Evolutionary conservation across 192 early-diverging fungal genomes (phyloP), one percentile per base, ranked within the genome.

Genomic region (Mortierella alpina): DNA sequence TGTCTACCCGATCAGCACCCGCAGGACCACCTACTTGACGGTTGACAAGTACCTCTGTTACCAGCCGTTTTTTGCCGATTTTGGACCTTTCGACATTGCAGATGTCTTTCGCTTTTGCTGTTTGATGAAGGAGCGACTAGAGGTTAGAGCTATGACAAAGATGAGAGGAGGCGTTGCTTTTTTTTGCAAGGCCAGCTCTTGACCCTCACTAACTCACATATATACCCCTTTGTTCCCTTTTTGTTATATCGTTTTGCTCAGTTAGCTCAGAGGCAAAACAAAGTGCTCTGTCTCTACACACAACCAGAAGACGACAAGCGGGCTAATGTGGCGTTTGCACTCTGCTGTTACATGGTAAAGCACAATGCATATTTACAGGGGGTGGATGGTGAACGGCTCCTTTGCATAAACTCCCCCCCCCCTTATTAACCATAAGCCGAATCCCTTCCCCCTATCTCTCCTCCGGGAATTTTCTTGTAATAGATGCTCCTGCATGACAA

Each of bases 271-370:
- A 63, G 60, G 15, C 77, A 84, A 56, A 63, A 72, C 59, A 93
- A 92, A 73, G 84, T 84, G 39, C 62, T 93, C 4, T 88, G 86
- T 20, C 60, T 93, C 12, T 85, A 88, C 69, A 86, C 87, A 0
- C 83, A 84, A 12, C 73, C 84, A 15, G 89, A 91, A 10, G 86
- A 82, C 46, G 85, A 84, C n/a, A 91, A 88, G 58, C 72, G 91
- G 17, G 89, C 90, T 4, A 93, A 93, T 82, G 89, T 90, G 0
- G 91, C 90, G 18, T 93, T 90, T 71, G 74, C 93, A 20, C 79
- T 93, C 41, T 88, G 85, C 20, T 82, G 86, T 12, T 93, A 92
- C 69, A 91, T 93, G 92, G 92, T 93, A 68, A 18, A 67, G 58
- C 0, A 13, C 17, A 5, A 20, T 11, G 22, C 10, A 50, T 49